phyloP scores from a whole-genome alignment of 805 yeast species.

The Saccharomyces paradoxus region DNA sequence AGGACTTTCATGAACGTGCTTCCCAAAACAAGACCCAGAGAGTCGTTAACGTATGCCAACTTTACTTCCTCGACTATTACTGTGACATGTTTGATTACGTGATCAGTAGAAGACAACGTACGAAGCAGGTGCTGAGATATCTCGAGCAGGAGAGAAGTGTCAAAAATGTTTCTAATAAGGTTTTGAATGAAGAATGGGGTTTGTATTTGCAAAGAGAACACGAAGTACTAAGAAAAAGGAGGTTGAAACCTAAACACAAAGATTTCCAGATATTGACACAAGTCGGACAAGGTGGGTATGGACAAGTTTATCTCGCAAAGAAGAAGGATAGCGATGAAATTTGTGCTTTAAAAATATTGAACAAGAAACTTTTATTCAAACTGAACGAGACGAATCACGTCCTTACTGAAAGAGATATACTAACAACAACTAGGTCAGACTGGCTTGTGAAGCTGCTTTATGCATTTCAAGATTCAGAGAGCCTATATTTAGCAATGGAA shows the following conservation, averaged over 20 bases:
- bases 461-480: constrained; percentile 89
- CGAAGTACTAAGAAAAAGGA: constrained; percentile 73
- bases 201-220: constrained; percentile 79
- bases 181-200: constrained; percentile 54
- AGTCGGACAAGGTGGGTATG: constrained; percentile 99
- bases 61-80: constrained; percentile 90
- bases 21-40: constrained; percentile 72
- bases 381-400: constrained; percentile 94
- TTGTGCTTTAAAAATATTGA: constrained; percentile 88
- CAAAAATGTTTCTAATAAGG: constrained; percentile 30
- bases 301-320: constrained; percentile 91
- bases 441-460: constrained; percentile 92
- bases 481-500: constrained; percentile 94
- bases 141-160: constrained; percentile 32
- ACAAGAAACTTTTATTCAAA: constrained; percentile 76
- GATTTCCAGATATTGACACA: constrained; percentile 96
- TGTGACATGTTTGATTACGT: constrained; percentile 94
- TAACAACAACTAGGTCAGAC: constrained; percentile 87
- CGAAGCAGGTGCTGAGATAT: constrained; percentile 55
- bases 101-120: constrained; percentile 74
- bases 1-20: constrained; percentile 50
- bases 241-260: constrained; percentile 86
- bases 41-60: constrained; percentile 82
- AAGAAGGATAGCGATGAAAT: constrained; percentile 91
- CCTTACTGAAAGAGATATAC: constrained; percentile 89